A percentile compares a stretch with the other conserved stretches of the same genome.
Conservation (phyloP, 441 rosid genomes). For the Gossypium trilobum region DNA sequence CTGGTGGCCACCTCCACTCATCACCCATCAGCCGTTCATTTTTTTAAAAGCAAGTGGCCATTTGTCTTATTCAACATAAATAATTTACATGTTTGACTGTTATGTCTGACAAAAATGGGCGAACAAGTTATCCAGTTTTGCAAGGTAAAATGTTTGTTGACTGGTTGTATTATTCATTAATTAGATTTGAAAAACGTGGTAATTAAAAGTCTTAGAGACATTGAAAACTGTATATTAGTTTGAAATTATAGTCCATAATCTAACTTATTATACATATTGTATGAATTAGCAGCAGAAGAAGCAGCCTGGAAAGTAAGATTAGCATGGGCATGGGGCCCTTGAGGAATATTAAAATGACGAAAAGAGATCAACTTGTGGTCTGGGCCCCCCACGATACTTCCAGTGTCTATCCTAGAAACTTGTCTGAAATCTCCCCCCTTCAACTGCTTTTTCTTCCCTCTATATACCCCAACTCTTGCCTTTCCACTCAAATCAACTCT, state of each 20-base stretch:
- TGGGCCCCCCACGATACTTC: slow-evolving; percentile 20
- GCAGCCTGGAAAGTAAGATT: slow-evolving; percentile 11
- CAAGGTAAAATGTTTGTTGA: neutral
- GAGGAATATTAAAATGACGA: neutral
- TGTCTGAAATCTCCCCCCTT: neutral
- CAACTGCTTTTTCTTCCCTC: neutral
- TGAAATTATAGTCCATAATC: neutral
- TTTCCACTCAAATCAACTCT: slow-evolving; percentile 27
- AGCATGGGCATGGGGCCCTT: neutral
- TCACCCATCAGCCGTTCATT: no score
- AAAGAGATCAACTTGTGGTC: neutral
- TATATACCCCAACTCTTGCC: slow-evolving; percentile 21
- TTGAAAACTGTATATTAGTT: neutral
- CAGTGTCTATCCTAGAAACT: slow-evolving; percentile 26
- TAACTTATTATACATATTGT: neutral
- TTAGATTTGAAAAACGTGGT: neutral
- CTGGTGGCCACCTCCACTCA: no score
- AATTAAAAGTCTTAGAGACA: neutral
- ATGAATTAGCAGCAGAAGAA: slow-evolving; percentile 7
- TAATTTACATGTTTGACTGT: no score
- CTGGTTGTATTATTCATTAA: neutral
- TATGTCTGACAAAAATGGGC: no score
- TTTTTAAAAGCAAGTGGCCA: no score
- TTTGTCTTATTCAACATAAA: no score
- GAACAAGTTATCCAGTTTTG: no score